Evolutionary conservation across 208 protist species (phyloP).

Genomic region (Naegleria lovaniensis): DNA sequence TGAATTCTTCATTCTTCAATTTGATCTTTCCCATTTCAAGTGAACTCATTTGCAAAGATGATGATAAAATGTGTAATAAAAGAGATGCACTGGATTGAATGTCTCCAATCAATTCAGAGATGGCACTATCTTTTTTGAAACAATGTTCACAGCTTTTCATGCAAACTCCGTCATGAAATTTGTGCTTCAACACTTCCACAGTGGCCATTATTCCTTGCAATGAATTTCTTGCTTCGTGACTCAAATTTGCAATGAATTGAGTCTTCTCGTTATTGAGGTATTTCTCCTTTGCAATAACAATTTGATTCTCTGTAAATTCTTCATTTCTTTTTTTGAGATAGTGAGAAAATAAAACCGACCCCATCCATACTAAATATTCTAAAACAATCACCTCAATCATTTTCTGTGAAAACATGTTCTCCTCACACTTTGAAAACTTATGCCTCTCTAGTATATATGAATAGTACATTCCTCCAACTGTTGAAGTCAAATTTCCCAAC

Average conservation of each 20-base stretch:
- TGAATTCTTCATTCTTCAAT: background rate
- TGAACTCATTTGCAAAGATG: background rate
- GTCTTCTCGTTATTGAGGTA: background rate
- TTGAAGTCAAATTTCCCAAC: background rate
- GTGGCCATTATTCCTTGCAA: background rate
- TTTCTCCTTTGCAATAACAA: background rate
- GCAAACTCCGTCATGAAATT: background rate
- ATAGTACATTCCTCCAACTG: background rate
- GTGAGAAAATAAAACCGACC: background rate
- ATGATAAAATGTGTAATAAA: background rate
- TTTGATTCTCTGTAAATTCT: background rate
- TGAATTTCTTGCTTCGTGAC: background rate
- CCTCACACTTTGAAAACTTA: background rate
- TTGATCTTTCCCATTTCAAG: background rate
- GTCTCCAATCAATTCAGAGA: background rate
- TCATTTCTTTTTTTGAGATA: background rate
- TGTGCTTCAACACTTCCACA: background rate
- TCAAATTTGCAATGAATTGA: background rate
- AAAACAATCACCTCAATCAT: background rate
- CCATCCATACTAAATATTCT: background rate
- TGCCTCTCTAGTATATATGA: background rate
- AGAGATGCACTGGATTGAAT: background rate
- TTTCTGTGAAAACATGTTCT: background rate
- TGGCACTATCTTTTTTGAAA: background rate
- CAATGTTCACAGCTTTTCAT: background rate